These are phyloP conservation scores for Triglochin maritima DNA, from an alignment of 106 monocot species.

Conservation along the genomic window DNA sequence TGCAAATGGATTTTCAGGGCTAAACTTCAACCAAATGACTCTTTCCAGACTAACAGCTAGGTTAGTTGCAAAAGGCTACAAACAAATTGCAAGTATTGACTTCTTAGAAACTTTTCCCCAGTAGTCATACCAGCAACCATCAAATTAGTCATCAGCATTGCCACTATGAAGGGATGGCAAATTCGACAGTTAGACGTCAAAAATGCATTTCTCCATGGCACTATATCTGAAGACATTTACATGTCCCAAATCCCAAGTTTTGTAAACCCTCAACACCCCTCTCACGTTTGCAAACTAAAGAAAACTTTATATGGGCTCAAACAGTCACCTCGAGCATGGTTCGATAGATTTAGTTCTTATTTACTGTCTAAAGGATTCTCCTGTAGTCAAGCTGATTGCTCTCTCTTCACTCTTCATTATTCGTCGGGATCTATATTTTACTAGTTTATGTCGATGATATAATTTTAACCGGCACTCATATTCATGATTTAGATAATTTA, in stretches of 20 bases:
- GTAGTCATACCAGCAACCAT: background rate
- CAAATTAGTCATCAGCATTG: background rate
- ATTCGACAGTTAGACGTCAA: slow-evolving; percentile 1
- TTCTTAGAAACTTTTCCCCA: background rate
- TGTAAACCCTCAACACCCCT: background rate
- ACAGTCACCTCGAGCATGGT: background rate
- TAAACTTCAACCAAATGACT: background rate
- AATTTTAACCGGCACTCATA: background rate
- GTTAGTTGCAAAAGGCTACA: background rate
- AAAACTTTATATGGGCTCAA: background rate
- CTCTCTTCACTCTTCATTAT: background rate
- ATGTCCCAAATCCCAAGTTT: background rate
- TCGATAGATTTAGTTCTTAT: background rate
- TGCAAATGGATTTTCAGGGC: background rate
- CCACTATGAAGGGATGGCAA: background rate
- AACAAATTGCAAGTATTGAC: background rate
- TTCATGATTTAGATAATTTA: background rate
- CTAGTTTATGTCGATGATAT: slow-evolving; percentile 5
- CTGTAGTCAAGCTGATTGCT: background rate
- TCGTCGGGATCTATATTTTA: background rate
- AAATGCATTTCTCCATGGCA: background rate
- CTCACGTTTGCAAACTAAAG: background rate
- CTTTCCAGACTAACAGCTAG: background rate
- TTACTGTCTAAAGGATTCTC: background rate
- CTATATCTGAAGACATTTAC: background rate